phyloP scores from a whole-genome alignment of 2,329 filamentous ascomycete genomes.

The Neobulgaria alba region DNA sequence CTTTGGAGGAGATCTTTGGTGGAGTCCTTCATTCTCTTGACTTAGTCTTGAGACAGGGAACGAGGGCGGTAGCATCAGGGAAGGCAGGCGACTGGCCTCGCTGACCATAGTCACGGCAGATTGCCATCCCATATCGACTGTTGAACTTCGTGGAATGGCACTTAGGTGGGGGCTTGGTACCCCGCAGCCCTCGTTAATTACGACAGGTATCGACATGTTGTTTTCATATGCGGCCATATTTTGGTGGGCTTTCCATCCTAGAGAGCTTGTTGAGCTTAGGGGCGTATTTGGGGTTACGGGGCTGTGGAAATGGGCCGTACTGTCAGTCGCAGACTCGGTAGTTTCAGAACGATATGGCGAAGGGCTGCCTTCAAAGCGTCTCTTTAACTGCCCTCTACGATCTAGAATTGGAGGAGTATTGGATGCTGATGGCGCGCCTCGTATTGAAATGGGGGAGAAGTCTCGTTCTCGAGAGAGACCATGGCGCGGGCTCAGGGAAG shows the following conservation, averaged over 20 bases:
- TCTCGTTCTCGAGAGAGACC: conserved; percentile 19
- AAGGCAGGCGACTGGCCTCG: too few relatives aligned
- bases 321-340: too few relatives aligned
- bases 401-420: conserved; percentile 16
- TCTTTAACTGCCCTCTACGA: conserved; percentile 27
- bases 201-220: conserved; percentile 19
- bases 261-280: conserved; percentile 9
- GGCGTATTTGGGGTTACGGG: conserved; percentile 17
- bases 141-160: conserved; percentile 38
- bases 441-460: background rate
- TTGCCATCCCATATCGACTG: too few relatives aligned
- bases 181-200: conserved; percentile 12
- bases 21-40: too few relatives aligned
- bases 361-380: conserved; percentile 28
- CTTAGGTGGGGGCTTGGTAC: conserved; percentile 36
- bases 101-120: too few relatives aligned
- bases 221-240: conserved; percentile 21
- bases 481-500: too few relatives aligned
- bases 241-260: conserved; percentile 26
- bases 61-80: too few relatives aligned
- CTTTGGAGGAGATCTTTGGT: too few relatives aligned
- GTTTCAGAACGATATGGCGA: too few relatives aligned
- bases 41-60: too few relatives aligned
- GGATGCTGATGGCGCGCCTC: conserved; percentile 7
- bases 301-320: conserved; percentile 22